Evolutionary conservation across 2,329 filamentous ascomycete species (phyloP).

Genomic region (Paraphaeosphaeria sporulosa): DNA sequence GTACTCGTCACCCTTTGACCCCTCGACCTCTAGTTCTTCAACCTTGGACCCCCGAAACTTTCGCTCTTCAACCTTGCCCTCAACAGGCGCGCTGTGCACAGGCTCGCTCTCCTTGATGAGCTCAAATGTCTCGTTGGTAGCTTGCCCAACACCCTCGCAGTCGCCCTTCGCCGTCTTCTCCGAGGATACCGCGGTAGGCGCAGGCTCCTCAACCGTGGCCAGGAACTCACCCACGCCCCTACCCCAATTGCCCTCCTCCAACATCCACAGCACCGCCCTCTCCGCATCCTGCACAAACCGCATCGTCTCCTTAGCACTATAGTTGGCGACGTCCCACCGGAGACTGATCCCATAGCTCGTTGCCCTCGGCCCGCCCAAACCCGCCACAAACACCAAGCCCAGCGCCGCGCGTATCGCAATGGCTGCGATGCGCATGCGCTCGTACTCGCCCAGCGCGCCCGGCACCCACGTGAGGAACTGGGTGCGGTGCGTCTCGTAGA

Average conservation of each 20-base stretch:
- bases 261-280: constrained; percentile 10
- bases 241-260: constrained; percentile 8
- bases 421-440: constrained; percentile 1
- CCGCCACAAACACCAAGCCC: constrained; percentile 11
- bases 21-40: background rate
- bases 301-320: constrained; percentile 1
- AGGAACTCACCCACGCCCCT: constrained; percentile 3
- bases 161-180: background rate
- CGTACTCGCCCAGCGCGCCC: constrained; percentile 5
- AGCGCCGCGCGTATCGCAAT: constrained; percentile 5
- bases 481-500: constrained; percentile 1
- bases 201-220: background rate
- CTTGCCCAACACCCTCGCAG: background rate
- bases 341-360: constrained; percentile 7
- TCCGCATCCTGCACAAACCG: constrained; percentile 7
- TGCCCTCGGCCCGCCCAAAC: background rate
- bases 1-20: background rate
- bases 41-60: background rate
- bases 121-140: too few relatives aligned
- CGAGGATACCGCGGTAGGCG: too few relatives aligned
- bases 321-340: constrained; percentile 11
- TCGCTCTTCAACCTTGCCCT: background rate
- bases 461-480: constrained; percentile 11
- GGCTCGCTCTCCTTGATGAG: too few relatives aligned
- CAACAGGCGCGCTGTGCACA: too few relatives aligned